Conservation (phyloP, 1,284 basidiomycete genomes). For the Rhodotorula sp. region DNA sequence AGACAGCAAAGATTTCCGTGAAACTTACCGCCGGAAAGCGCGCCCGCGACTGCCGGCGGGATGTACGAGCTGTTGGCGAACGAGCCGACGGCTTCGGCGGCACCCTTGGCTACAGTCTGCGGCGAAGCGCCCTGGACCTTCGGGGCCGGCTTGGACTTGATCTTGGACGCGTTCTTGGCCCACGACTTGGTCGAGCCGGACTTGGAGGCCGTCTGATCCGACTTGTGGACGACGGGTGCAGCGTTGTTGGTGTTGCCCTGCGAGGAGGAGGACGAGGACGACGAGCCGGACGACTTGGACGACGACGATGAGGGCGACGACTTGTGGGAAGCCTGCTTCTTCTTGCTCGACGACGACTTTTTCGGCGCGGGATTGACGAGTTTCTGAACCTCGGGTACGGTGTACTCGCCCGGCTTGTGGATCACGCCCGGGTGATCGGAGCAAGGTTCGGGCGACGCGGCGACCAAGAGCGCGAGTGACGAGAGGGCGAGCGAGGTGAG, state of each 20-base stretch:
- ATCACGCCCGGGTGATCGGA: conserved; percentile 34
- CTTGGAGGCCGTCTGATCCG: neutral
- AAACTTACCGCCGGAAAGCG: conserved; percentile 27
- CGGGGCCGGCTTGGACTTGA: conserved; percentile 24
- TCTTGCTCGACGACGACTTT: conserved; percentile 1
- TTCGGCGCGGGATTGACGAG: conserved; percentile 5
- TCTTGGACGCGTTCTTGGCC: conserved; percentile 10
- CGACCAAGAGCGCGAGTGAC: conserved; percentile 19
- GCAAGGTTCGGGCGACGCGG: conserved; percentile 31
- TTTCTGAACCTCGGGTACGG: conserved; percentile 24
- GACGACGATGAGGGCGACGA: neutral
- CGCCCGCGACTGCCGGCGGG: conserved; percentile 25
- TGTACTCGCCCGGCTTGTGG: conserved; percentile 14
- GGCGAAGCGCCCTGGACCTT: conserved; percentile 34
- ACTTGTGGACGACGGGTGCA: neutral
- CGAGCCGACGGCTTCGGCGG: conserved; percentile 30
- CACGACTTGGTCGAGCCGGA: neutral
- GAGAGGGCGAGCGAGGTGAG: conserved; percentile 18
- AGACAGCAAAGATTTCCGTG: neutral
- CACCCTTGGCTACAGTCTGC: conserved; percentile 35
- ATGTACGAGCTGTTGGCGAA: conserved; percentile 32
- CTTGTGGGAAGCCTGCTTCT: conserved; percentile 1
- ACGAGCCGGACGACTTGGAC: neutral
- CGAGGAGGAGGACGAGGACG: conserved; percentile 1
- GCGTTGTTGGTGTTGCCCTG: neutral